Evolutionary conservation across 192 early-diverging fungal genomes (phyloP).

Genomic region (Thoreauomyces humboldtii): DNA sequence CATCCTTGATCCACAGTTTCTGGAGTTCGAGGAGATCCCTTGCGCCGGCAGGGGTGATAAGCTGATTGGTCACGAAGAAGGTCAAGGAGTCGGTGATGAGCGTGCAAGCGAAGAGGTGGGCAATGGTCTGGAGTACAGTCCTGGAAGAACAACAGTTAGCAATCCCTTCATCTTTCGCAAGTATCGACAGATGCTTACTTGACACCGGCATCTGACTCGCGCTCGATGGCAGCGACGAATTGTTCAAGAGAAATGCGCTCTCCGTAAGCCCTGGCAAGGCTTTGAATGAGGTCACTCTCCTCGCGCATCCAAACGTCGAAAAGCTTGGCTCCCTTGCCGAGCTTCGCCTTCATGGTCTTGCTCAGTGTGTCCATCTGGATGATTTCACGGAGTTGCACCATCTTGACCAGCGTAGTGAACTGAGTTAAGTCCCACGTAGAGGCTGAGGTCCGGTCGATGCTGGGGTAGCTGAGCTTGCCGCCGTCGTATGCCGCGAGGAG

Average conservation of each 20-base stretch:
- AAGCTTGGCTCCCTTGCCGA: constrained; percentile 44
- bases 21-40: constrained; percentile 42
- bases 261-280: constrained; percentile 62
- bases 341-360: constrained; percentile 50
- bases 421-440: constrained; percentile 51
- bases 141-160: constrained; percentile 19
- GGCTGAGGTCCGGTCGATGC: constrained; percentile 36
- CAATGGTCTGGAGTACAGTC: constrained; percentile 40
- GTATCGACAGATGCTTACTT: constrained; percentile 21
- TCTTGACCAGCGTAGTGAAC: constrained; percentile 43
- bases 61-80: constrained; percentile 51
- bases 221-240: constrained; percentile 37
- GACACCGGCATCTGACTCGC: constrained; percentile 27
- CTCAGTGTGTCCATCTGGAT: constrained; percentile 38
- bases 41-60: constrained; percentile 52
- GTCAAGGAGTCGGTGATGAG: constrained; percentile 53
- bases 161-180: background rate
- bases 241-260: constrained; percentile 66
- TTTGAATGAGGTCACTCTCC: constrained; percentile 70
- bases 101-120: constrained; percentile 50
- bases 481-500: constrained; percentile 55
- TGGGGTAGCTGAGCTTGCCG: constrained; percentile 40
- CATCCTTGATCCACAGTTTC: constrained; percentile 44
- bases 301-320: constrained; percentile 79
- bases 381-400: constrained; percentile 35